Evolutionary conservation across 1,284 basidiomycete species (phyloP), one percentile per base, ranked within the genome.

Genomic region (Ceratobasidium theobromae): DNA sequence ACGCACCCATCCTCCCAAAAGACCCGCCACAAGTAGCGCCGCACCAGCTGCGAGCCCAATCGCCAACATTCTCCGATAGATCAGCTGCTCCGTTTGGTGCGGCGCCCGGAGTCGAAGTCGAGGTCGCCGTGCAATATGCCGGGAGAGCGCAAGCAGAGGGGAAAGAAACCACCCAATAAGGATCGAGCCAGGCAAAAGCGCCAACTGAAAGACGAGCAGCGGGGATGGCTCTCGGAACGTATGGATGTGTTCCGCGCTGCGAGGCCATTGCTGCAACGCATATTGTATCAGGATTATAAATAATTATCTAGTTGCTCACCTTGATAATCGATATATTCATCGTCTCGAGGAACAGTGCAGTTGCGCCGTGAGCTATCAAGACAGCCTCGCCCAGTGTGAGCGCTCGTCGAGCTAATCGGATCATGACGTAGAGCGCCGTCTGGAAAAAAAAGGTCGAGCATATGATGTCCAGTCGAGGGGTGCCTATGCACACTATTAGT

Each of bases 381-480:
- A 88, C 88, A 9, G 98, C 83, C 75, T 99, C 97, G 52, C 97
- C 97, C 1, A 99, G 82, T 0, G 96, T 99, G 76, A 98, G 96
- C 12, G 92, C 93, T 25, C 90, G 85, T 71, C 97, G 88, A 0
- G 95, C 96, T 33, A 99, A 81, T 23, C 96, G 84, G 53, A 97
- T 85, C 58, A 91, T 91, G 53, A 90, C 82, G 75, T 98, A 99
- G 60, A 98, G 80, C 48, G 91, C 87, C 72, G 93, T 88, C 74
- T 99, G 97, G 76, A 91, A 98, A 77, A 96, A 92, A 49, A 91
- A 75, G 0, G 93, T 86, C 23, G 85, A 84, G 11, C 89, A 79
- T 18, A 86, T 78, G 53, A 93, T 82, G 73, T 99, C 96, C 68
- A 92, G 85, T 69, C 84, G 81, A 70, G 84, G 86, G 76, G 95